Base-by-base conservation (phyloP, 1,284 basidiomycete species). In the Leccinum brunneo-olivaceum region DNA sequence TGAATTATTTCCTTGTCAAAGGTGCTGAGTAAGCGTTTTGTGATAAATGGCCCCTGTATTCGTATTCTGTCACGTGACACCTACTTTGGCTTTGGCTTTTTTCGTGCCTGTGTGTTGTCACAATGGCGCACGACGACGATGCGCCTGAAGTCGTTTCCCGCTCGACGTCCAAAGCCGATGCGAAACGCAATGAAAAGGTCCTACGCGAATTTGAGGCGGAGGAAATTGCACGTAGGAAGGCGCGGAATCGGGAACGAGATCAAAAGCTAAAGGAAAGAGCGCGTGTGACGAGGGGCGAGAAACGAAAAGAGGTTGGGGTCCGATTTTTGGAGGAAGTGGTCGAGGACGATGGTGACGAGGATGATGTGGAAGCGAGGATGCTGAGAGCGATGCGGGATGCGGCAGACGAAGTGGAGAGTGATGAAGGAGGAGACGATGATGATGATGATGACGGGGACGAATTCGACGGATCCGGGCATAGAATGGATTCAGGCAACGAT, bases 131-230 rank as follows among this genome's bases (percentile, higher is more conserved):
- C 56, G 57, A 58, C 24, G 66, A 69, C 28, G 69, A 69, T 15
- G 68, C 65, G 5, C 77, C 77, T 5, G 76, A 79, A 54, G 50
- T 65, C 0, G 47, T 76, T 11, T 62, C 70, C 2, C 66, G 72
- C 5, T 56, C 63, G 0, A 57, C 65, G 24, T 70, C 74, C 16
- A 76, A 69, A 53, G 60, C 63, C 20, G 48, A 58, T 11, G 61
- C 59, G n/a, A 58, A 63, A 49, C 54, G 61, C 18, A 54, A 57
- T 32, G 60, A 67, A 18, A 61, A 61, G 15, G 56, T 57, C 10
- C 49, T 67, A 2, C 60, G 60, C 39, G 58, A 63, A 35, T 66
- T 66, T 4, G 57, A 68, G 30, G 53, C 51, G 10, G 62, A 62
- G 5, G 65, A 65, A 50, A 65, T 65, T 24, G 58, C 60, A 39